Evolutionary conservation across 2,329 filamentous ascomycete species (phyloP).

Genomic region (Remersonia thermophila): DNA sequence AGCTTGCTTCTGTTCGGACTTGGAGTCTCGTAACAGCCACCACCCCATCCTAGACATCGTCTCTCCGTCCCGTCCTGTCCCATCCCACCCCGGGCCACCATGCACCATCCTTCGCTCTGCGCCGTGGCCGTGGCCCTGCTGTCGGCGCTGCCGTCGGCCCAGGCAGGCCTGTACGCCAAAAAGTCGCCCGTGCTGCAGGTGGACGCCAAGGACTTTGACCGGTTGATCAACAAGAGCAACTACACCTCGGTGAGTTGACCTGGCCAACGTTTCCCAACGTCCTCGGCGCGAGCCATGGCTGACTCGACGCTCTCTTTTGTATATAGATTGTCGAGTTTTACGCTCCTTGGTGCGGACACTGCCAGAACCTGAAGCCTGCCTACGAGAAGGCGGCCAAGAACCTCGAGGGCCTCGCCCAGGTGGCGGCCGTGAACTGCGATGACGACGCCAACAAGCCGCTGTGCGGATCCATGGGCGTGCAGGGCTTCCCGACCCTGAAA

Average conservation of each 20-base stretch:
- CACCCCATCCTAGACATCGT: too few relatives aligned
- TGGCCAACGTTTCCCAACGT: too few relatives aligned
- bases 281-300: background rate
- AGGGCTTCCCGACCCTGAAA: constrained; percentile 95
- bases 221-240: constrained; percentile 76
- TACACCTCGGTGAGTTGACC: constrained; percentile 63
- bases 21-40: background rate
- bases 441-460: constrained; percentile 83
- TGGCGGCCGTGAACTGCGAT: constrained; percentile 90
- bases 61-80: too few relatives aligned
- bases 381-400: constrained; percentile 90
- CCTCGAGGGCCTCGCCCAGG: constrained; percentile 83
- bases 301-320: too few relatives aligned
- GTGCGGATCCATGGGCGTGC: constrained; percentile 72
- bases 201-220: constrained; percentile 65
- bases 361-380: constrained; percentile 85
- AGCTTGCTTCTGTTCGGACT: too few relatives aligned
- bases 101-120: constrained; percentile 44
- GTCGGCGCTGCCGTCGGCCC: constrained; percentile 50
- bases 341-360: constrained; percentile 95
- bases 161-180: constrained; percentile 70
- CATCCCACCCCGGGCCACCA: constrained; percentile 26
- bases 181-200: constrained; percentile 79
- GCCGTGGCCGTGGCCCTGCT: constrained; percentile 50
- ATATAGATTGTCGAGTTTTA: constrained; percentile 71